These are phyloP conservation scores for Abelmoschus esculentus DNA, from an alignment of 345 rosid genomes.

Conservation along the genomic window DNA sequence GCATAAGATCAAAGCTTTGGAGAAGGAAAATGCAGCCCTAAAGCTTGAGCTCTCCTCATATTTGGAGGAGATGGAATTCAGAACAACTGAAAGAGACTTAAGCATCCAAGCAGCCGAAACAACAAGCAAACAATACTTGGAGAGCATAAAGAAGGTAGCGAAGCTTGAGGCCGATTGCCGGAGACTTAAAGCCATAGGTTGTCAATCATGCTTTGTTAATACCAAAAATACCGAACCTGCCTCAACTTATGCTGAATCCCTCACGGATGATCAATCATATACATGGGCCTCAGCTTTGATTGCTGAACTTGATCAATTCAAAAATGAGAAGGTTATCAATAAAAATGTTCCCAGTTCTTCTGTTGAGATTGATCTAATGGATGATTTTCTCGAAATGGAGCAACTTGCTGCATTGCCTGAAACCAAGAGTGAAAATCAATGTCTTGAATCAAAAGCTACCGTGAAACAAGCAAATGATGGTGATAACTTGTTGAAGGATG, in stretches of 20 bases:
- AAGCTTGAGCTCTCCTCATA: slow-evolving; percentile 48
- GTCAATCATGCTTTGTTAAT: slow-evolving; percentile 30
- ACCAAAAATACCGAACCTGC: slow-evolving; percentile 41
- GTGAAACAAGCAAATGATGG: slow-evolving; percentile 25
- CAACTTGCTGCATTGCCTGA: slow-evolving; percentile 65
- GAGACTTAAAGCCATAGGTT: slow-evolving; percentile 39
- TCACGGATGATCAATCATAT: slow-evolving; percentile 61
- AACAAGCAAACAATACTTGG: slow-evolving; percentile 81
- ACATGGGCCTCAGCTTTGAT: slow-evolving; percentile 46
- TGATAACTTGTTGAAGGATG: slow-evolving; percentile 36
- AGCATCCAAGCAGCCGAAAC: slow-evolving; percentile 80
- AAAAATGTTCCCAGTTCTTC: slow-evolving; percentile 32
- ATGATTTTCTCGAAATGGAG: slow-evolving; percentile 96
- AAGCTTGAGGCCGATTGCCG: slow-evolving; percentile 95
- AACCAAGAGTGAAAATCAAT: slow-evolving; percentile 24
- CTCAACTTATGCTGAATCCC: slow-evolving; percentile 45
- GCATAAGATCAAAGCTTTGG: slow-evolving; percentile 45
- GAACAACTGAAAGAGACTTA: slow-evolving; percentile 72
- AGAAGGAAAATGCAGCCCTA: slow-evolving; percentile 52
- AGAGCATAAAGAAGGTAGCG: slow-evolving; percentile 76
- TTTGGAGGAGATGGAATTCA: slow-evolving; percentile 66
- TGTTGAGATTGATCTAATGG: slow-evolving; percentile 66
- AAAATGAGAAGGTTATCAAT: slow-evolving; percentile 30
- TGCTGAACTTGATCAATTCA: slow-evolving; percentile 42
- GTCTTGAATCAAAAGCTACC: slow-evolving; percentile 28